Percentiles rank a stretch among this genome's conserved stretches.
Conservation (phyloP, 2,329 filamentous ascomycete genomes). For the Colletotrichum spaethianum region DNA sequence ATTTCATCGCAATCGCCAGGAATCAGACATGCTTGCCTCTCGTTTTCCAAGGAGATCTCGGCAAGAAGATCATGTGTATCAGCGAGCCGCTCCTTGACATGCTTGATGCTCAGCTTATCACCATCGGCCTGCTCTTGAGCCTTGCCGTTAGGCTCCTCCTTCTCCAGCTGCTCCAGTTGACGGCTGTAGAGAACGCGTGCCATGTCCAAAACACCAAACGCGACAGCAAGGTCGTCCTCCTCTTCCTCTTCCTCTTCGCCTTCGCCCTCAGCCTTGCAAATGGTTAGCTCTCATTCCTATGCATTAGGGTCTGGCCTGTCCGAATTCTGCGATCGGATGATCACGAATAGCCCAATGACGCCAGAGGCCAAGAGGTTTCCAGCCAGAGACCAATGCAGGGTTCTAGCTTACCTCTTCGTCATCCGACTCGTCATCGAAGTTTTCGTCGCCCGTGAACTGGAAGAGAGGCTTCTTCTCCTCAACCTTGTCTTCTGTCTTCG, state of each 20-base stretch:
- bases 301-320: neutral
- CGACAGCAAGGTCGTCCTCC: constrained; percentile 82
- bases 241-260: constrained; percentile 66
- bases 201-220: constrained; percentile 88
- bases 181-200: constrained; percentile 77
- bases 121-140: constrained; percentile 58
- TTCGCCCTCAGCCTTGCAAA: constrained; percentile 51
- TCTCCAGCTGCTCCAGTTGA: constrained; percentile 59
- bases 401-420: constrained; percentile 72
- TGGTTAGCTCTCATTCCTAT: constrained; percentile 27
- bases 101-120: constrained; percentile 61
- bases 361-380: neutral
- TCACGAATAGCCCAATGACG: neutral
- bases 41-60: constrained; percentile 97
- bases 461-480: constrained; percentile 83
- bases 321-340: neutral
- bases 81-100: constrained; percentile 87
- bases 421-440: constrained; percentile 88
- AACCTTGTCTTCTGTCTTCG: constrained; percentile 53
- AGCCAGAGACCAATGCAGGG: constrained; percentile 2
- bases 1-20: neutral
- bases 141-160: constrained; percentile 57
- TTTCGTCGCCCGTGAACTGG: constrained; percentile 94
- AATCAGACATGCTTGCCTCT: constrained; percentile 67
- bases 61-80: constrained; percentile 95